Evolutionary conservation across 2,329 filamentous ascomycete species (phyloP), one percentile per base, ranked within the genome.

Genomic region (Fusarium albosuccineum): DNA sequence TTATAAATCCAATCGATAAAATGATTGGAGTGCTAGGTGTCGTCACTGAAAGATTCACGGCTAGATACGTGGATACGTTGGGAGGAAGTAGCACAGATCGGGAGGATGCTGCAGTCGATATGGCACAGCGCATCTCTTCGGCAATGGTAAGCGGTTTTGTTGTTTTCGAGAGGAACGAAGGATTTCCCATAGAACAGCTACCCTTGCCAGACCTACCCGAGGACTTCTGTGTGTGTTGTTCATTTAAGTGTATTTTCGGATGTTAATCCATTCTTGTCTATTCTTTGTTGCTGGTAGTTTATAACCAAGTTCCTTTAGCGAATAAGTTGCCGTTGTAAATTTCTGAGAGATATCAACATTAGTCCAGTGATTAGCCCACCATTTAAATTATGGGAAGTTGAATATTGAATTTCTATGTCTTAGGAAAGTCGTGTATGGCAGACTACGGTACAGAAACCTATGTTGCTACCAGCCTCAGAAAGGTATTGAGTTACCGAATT

Each of bases 1-100:
- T 9, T 45, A 1, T 14, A n/a, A 0, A 46, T 5, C 4, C 27
- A 14, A 0, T 9, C 3, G 2, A 17, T 30, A 14, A 4, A 3
- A 7, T 46, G 1, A 27, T 11, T 9, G 14, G 14, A 27, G 14
- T 14, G 4, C 16, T 17, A 0, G 5, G 9, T 11, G 13, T 5
- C 22, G 44, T 46, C 33, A 14, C 16, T 10, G 44, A 16, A n/a
- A 46, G 44, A n/a, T 46, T 46, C 27, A 17, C 29, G 14, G 26
- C 26, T 46, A 9, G 26, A 26, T 33, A 46, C 27, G 11, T 46
- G 27, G 27, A 14, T 8, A 46, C 44, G 8, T 30, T 33, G 9
- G 27, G 27, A 30, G 44, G 14, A 17, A 14, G 17, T 33, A 33
- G 13, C 44, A 30, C 14, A 9, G 44, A 46, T 33, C 44, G 44